Base-by-base conservation (phyloP, 1,284 basidiomycete genomes). In the Rhizopogon parksii region DNA sequence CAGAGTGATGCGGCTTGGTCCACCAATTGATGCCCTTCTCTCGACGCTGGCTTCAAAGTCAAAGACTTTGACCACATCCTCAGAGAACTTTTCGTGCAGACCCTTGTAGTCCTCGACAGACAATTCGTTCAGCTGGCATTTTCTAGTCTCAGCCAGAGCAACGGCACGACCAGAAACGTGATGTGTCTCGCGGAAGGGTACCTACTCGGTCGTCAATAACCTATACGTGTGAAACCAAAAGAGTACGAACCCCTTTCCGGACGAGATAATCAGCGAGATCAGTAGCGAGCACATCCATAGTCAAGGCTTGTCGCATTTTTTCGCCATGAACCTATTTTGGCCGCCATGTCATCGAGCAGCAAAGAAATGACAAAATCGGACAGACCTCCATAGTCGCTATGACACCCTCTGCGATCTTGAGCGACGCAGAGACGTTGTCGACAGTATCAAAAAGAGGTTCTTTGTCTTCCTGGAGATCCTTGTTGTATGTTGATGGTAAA, bases 401-500 rank as follows among this genome's bases (percentile, higher is more conserved):
- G 36, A 97, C 95, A 30, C 95, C 95, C 63, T 96, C 92, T 2
- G 95, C 85, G 58, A 99, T 98, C 64, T 88, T 83, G 61, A 98
- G 79, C 40, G 87, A 94, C 36, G 91, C 88, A n/a, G 84, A 82
- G 36, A 96, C 73, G 32, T 91, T 97, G 65, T 96, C 92, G 34
- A 95, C 90, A 6, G 88, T 78, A 66, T 99, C 95, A 60, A 98
- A 99, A 50, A 99, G 72, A 0, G 95, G 95, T 67, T 99, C 95
- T 71, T 99, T 98, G 71, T 96, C 94, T 70, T 99, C 96, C 70
- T 99, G 95, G 53, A 99, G 74, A 70, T 99, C 95, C 71, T 99
- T 99, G 78, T 99, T 98, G 75, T 99, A 99, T 7, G 95, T 98
- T 25, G 95, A 96, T 8, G 95, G 95, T 46, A 98, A 77, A 24